Conservation (phyloP, 345 rosid species). For the Pistacia vera region DNA sequence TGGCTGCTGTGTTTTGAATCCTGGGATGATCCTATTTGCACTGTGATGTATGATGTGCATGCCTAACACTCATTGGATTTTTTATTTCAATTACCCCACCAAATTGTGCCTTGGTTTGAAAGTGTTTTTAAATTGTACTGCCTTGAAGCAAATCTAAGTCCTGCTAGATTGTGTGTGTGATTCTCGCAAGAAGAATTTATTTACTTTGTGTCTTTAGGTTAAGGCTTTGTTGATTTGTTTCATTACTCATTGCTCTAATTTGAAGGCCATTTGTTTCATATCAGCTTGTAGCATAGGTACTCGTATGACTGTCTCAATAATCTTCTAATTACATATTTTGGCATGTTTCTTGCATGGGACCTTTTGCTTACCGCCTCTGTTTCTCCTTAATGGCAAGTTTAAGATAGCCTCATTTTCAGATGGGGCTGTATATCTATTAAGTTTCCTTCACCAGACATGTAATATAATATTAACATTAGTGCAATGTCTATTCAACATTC, state of each 20-base stretch:
- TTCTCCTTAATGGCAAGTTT: background rate
- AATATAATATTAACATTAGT: too few species aligned
- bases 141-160: background rate
- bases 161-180: background rate
- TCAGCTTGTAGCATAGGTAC: background rate
- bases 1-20: background rate
- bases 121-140: background rate
- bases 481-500: background rate
- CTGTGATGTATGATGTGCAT: background rate
- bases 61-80: too few species aligned
- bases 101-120: background rate
- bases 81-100: too few species aligned
- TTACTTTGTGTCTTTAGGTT: background rate
- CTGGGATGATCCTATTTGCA: background rate
- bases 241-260: background rate
- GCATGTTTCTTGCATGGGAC: background rate
- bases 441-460: background rate
- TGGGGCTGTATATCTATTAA: background rate
- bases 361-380: background rate
- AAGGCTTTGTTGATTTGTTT: background rate
- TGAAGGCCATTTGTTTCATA: background rate
- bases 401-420: background rate
- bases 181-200: background rate
- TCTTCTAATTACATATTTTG: background rate
- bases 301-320: background rate